A percentile compares a stretch with the other conserved stretches of the same genome.
phyloP scores from a whole-genome alignment of 2,329 filamentous ascomycete genomes.

The Didymella segeticola region DNA sequence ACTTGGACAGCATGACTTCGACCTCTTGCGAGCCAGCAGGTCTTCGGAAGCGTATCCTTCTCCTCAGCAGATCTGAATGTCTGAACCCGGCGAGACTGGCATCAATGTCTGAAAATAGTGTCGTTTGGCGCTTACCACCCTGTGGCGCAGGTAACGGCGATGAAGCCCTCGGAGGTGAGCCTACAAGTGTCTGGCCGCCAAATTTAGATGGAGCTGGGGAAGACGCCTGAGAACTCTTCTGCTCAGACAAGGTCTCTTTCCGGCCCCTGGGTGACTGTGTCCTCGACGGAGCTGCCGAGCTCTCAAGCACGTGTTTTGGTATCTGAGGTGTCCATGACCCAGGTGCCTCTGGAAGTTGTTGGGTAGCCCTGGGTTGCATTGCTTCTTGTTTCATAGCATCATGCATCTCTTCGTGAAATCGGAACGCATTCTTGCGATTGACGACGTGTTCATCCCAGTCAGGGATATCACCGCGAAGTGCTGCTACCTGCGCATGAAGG shows the following conservation, averaged over 20 bases:
- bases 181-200: conserved; percentile 36
- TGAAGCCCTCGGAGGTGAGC: conserved; percentile 37
- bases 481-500: conserved; percentile 52
- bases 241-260: conserved; percentile 40
- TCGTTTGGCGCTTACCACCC: conserved; percentile 38
- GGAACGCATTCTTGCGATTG: conserved; percentile 58
- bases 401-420: conserved; percentile 54
- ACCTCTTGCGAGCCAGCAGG: conserved; percentile 31
- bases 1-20: conserved; percentile 46
- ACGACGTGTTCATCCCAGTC: conserved; percentile 57
- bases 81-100: conserved; percentile 40
- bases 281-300: conserved; percentile 40
- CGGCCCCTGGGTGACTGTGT: conserved; percentile 46
- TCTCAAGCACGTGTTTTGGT: conserved; percentile 44
- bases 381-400: conserved; percentile 47
- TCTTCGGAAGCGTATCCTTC: conserved; percentile 44
- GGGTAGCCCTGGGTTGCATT: conserved; percentile 33
- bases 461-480: conserved; percentile 52
- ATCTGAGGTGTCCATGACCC: conserved; percentile 48
- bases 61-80: conserved; percentile 43
- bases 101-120: conserved; percentile 45
- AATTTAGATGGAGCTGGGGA: conserved; percentile 38
- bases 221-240: conserved; percentile 26
- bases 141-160: conserved; percentile 41
- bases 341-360: conserved; percentile 36